Conservation (phyloP, 331 rosid genomes). For the Rhamnella rubrinervis region DNA sequence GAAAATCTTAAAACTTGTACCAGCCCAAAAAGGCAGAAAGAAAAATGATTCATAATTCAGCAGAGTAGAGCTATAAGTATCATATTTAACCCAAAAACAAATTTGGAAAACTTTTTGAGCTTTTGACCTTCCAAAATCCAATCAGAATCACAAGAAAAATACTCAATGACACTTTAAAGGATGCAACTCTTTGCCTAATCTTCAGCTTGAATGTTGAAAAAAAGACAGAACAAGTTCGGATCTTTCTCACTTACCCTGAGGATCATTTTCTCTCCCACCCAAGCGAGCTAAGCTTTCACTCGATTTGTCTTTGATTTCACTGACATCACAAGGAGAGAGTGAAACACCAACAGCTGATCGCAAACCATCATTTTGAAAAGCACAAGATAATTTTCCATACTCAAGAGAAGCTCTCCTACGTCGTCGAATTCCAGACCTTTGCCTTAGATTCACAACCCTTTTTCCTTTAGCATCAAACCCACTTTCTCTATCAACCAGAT, state of each 20-base stretch:
- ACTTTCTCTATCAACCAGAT: slow-evolving; percentile 44
- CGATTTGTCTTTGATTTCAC: slow-evolving; percentile 25
- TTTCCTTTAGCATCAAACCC: slow-evolving; percentile 64
- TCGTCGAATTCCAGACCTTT: slow-evolving; percentile 55
- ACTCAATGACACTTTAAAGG: not conserved
- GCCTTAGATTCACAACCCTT: slow-evolving; percentile 43
- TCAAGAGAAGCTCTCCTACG: slow-evolving; percentile 46
- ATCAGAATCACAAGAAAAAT: slow-evolving; percentile 3
- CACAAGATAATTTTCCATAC: slow-evolving; percentile 34
- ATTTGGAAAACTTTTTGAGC: not conserved
- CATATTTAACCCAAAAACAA: not conserved
- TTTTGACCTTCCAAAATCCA: not conserved
- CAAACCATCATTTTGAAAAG: slow-evolving; percentile 22
- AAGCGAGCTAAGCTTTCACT: slow-evolving; percentile 27
- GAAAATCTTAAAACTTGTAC: no score
- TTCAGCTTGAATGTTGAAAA: not conserved
- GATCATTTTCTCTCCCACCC: slow-evolving; percentile 33
- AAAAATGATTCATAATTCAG: no score
- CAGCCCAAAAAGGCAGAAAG: no score
- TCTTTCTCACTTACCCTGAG: slow-evolving; percentile 45
- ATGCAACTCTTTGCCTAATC: not conserved
- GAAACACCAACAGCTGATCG: slow-evolving; percentile 26
- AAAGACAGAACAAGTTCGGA: slow-evolving; percentile 2
- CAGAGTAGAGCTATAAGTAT: not conserved
- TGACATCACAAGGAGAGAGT: slow-evolving; percentile 32